phyloP scores from a whole-genome alignment of 106 monocot species.

The Platanthera zijinensis region DNA sequence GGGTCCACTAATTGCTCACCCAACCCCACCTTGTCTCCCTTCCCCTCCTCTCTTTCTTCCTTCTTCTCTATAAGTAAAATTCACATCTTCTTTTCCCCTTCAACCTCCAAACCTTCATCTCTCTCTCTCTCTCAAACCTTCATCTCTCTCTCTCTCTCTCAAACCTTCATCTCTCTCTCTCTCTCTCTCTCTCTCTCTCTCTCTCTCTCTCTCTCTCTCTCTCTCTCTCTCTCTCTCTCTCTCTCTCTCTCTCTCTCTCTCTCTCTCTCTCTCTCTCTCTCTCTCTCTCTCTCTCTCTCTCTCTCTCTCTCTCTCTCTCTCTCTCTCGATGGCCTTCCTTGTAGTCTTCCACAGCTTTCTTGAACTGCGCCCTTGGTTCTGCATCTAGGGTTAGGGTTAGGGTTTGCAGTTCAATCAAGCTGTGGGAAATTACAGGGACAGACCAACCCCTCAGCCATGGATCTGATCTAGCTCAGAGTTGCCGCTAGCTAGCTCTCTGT shows the following conservation, averaged over 20 bases:
- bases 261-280: background rate
- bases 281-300: background rate
- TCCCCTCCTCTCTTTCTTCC: background rate
- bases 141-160: background rate
- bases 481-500: background rate
- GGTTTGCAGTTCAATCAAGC: slow-evolving; percentile 94
- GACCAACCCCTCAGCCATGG: background rate
- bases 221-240: background rate
- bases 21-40: background rate
- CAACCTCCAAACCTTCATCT: background rate
- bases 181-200: background rate
- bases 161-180: background rate
- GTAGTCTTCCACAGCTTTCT: slow-evolving; percentile 82
- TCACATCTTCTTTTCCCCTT: too few relatives aligned
- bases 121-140: background rate
- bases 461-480: background rate
- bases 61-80: slow-evolving; percentile 1
- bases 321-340: slow-evolving; percentile 24
- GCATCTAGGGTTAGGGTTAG: background rate
- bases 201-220: background rate
- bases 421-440: slow-evolving; percentile 90
- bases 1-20: background rate
- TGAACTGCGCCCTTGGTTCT: slow-evolving; percentile 35
- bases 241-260: background rate
- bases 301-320: background rate